Evolutionary conservation across 768 basidiomycete species (phyloP), one percentile per base, ranked within the genome.

Genomic region (Leccinum truebloodii): DNA sequence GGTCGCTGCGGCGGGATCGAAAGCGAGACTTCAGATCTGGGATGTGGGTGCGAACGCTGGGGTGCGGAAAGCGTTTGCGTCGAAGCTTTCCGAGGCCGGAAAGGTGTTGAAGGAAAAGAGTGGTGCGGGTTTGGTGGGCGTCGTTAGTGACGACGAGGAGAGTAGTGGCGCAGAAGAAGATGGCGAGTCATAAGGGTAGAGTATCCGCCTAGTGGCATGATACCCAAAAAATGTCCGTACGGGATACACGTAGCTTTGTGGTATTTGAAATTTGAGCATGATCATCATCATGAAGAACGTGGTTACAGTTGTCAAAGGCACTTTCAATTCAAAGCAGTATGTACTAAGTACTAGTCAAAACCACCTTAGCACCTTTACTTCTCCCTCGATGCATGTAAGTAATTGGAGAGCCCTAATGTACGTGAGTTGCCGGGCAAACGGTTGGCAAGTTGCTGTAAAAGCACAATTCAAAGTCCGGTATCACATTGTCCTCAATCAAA

Each of bases 21-120:
- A 94, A 69, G 96, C 93, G 1, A 94, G 90, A 71, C 74, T 99
- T 6, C 96, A 98, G 73, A 80, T 99, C 16, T 99, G 96, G 96
- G 96, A 99, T 69, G 83, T 96, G 44, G 92, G 87, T 10, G 83
- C 91, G 5, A 98, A 92, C 71, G 76, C 80, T 18, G 91, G 92
- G 26, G 92, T 86, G 10, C 81, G 95, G 52, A 92, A 92, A 69
- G 88, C 88, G 0, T 95, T 98, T 57, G 88, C 86, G 0, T 75
- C 82, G 7, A 93, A 95, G 74, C 77, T 99, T 34, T 79, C 81
- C 18, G 84, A 86, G 62, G 87, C 88, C 3, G 94, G 94, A 0
- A 83, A 81, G 64, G 79, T 77, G 10, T 62, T 95, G 46, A 85
- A 80, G 70, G 90, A 90, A 69, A 87, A 81, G 66, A 79, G 80